phyloP scores from a whole-genome alignment of 768 basidiomycete genomes.

The Naganishia friedmannii region DNA sequence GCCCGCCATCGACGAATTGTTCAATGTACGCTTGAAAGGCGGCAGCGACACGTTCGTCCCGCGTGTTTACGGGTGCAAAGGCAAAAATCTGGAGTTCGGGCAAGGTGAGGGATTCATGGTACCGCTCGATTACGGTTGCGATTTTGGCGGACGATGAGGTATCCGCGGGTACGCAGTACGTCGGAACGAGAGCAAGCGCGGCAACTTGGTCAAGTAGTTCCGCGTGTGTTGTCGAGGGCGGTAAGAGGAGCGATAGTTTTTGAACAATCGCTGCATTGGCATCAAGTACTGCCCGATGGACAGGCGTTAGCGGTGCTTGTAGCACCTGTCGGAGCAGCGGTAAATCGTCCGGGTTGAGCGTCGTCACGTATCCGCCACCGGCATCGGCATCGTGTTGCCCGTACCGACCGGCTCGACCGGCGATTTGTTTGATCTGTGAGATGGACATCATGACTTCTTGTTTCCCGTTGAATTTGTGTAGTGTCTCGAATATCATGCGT shows the following conservation, averaged over 20 bases:
- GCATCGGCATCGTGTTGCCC: conserved; percentile 58
- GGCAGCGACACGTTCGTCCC: conserved; percentile 44
- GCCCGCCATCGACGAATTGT: conserved; percentile 54
- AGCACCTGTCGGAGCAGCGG: conserved; percentile 62
- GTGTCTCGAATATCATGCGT: conserved; percentile 71
- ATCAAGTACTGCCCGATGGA: conserved; percentile 60
- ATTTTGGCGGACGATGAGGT: conserved; percentile 31
- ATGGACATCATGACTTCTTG: conserved; percentile 58
- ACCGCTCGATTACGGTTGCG: conserved; percentile 46
- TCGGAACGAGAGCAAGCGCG: conserved; percentile 42
- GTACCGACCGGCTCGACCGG: conserved; percentile 86
- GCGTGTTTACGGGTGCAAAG: conserved; percentile 49
- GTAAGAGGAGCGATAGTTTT: conserved; percentile 49
- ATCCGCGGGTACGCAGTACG: conserved; percentile 44
- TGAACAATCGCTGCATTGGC: conserved; percentile 39
- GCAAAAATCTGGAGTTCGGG: conserved; percentile 49
- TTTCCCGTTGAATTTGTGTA: conserved; percentile 66
- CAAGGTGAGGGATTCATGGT: conserved; percentile 44
- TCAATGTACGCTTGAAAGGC: conserved; percentile 53
- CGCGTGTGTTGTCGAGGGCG: conserved; percentile 45
- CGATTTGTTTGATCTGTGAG: conserved; percentile 89
- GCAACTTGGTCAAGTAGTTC: conserved; percentile 49
- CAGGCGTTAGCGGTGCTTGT: conserved; percentile 56
- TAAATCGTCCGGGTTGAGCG: conserved; percentile 65
- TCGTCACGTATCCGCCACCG: conserved; percentile 69